phyloP scores from a whole-genome alignment of 257 asterid species.

The Thymus mandschuricus region DNA sequence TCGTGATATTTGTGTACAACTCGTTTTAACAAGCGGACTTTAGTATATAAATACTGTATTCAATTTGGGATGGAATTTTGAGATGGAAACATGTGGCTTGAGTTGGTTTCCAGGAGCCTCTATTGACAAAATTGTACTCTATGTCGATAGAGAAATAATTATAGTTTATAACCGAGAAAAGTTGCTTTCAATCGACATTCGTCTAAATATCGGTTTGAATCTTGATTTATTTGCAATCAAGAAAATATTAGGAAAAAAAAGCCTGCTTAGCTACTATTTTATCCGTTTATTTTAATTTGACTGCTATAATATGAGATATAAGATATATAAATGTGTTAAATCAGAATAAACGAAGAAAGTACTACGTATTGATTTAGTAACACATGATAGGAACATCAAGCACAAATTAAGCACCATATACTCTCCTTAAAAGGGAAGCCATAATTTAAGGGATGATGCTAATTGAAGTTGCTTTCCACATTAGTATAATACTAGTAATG shows the following conservation, averaged over 20 bases:
- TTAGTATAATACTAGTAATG: not conserved
- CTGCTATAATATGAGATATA: no score
- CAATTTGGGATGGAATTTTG: not conserved
- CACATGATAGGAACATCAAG: not conserved
- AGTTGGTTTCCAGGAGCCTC: conserved; percentile 16
- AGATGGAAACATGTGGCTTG: conserved; percentile 26
- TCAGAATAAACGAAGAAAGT: no score
- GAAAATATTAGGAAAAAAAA: not conserved
- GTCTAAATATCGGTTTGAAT: no score
- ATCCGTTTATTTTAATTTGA: no score
- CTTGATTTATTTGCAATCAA: not conserved
- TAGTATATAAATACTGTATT: not conserved
- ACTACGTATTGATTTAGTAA: not conserved
- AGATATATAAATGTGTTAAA: no score
- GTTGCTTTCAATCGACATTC: not conserved
- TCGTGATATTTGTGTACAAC: no score
- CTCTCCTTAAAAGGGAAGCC: not conserved
- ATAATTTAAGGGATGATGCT: conserved; percentile 1
- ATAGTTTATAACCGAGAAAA: not conserved
- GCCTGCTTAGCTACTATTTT: not conserved
- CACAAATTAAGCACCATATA: not conserved
- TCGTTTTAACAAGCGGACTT: no score
- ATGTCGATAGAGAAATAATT: not conserved
- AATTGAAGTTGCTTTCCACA: not conserved
- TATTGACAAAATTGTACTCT: not conserved